Percentiles rank a stretch among this genome's conserved stretches.
These are phyloP conservation scores for Sugiyamaella qingdaonensis DNA, from an alignment of 805 yeast genomes.

Conservation along the genomic window DNA sequence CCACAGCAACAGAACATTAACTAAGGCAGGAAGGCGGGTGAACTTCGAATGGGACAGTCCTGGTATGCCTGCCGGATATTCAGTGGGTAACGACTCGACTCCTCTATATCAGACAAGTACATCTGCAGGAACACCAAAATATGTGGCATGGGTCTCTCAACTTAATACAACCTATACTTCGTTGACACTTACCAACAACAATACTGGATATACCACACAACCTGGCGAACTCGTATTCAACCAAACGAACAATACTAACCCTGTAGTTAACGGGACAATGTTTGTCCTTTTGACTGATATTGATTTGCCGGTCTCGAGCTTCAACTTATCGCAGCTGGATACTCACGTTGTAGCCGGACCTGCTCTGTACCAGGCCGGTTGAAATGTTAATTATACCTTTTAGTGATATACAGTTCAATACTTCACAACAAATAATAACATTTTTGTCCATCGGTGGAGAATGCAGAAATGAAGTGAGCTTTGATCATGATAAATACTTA, in stretches of 20 bases:
- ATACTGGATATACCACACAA: background rate
- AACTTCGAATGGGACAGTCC: conserved; percentile 1
- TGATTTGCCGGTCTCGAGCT: background rate
- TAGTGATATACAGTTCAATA: too few relatives aligned
- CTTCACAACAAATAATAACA: too few relatives aligned
- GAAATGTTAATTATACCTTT: too few relatives aligned
- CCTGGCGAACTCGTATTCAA: background rate
- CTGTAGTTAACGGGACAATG: background rate
- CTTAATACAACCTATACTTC: conserved; percentile 4
- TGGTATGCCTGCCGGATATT: conserved; percentile 1
- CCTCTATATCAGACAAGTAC: background rate
- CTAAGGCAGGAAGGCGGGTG: background rate
- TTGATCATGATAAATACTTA: too few relatives aligned
- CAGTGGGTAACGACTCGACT: background rate
- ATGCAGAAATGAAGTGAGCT: too few relatives aligned
- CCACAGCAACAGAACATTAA: background rate
- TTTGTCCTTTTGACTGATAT: conserved; percentile 1
- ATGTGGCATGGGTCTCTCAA: conserved; percentile 5
- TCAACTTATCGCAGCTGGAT: conserved; percentile 2
- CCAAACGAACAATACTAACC: background rate
- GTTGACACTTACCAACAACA: conserved; percentile 1
- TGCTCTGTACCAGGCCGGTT: background rate
- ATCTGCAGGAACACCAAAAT: background rate
- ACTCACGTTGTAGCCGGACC: background rate
- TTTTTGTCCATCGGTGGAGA: too few relatives aligned